phyloP scores from a whole-genome alignment of 352 stramenopile species.

The Globisporangium viniferum region DNA sequence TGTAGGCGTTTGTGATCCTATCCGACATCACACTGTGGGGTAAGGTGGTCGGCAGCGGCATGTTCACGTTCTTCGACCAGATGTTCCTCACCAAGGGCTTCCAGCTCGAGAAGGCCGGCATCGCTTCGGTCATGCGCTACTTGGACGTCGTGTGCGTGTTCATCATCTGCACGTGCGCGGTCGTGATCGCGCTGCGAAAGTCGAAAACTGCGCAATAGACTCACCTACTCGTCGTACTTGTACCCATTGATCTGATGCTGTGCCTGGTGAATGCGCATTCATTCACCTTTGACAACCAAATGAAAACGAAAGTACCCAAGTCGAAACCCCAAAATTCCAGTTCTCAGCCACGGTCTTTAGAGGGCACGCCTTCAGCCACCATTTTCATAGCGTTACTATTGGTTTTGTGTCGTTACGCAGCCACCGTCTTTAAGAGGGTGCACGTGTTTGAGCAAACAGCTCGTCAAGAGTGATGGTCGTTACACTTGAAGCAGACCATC shows the following conservation, averaged over 20 bases:
- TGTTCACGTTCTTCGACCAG: not conserved
- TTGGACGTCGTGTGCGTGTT: not conserved
- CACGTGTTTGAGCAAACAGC: not conserved
- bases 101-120: not conserved
- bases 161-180: constrained; percentile 62
- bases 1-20: not conserved
- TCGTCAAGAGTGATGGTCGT: not conserved
- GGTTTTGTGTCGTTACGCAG: no score
- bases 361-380: no score
- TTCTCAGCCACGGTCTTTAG: no score
- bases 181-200: constrained; percentile 63
- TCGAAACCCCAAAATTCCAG: not conserved
- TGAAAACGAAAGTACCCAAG: not conserved
- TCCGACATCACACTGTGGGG: not conserved
- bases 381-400: no score
- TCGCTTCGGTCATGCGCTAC: not conserved
- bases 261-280: not conserved
- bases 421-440: no score
- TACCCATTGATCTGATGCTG: not conserved
- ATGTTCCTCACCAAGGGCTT: constrained; percentile 1
- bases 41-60: not conserved
- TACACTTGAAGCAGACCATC: not conserved
- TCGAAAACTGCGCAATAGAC: not conserved
- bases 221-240: not conserved
- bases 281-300: not conserved